Evolutionary conservation across 352 stramenopile species (phyloP), one percentile per base, ranked within the genome.

Genomic region (Phytopythium delawarense): DNA sequence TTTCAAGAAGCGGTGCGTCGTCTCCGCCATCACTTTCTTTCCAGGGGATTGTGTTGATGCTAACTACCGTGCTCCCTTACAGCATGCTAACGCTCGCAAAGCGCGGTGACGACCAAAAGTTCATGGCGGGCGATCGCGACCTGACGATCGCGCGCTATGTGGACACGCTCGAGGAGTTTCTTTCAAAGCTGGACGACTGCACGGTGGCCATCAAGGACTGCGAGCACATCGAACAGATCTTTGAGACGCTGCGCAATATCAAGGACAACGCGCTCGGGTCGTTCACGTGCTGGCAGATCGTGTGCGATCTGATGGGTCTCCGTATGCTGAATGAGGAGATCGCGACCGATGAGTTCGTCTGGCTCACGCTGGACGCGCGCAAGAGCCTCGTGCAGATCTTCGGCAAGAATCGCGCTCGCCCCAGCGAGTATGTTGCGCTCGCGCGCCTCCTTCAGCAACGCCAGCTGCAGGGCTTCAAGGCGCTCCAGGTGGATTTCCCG

Each of bases 211-310:
- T 92, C 23, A 90, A 87, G 64, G 65, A 69, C 20, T 80, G 74
- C 59, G 63, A 60, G 49, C 81, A 65, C 20, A 74, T 78, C 9
- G 74, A 83, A 20, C 64, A 73, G 20, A 78, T 88, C 16, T 94
- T 94, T 61, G 70, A 87, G 23, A 71, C 72, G 42, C 76, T 94
- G 9, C 76, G 74, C 46, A 78, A 83, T 50, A 91, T 91, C 61
- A 65, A 81, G 55, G 59, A 79, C 61, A 91, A 93, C 44, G 79
- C 70, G 8, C 75, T 94, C 40, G 84, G 84, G n/a, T 91, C 84
- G 15, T 94, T 92, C 72, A 94, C 84, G n/a, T 89, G 84, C 63
- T 94, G 84, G 84, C 84, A 94, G 65, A 70, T 94, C 21, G 79
- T 88, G 59, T 89, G 79, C 23, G 84, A 94, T 62, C 59, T 94